Conservation (phyloP, 2,329 filamentous ascomycete species). For the Dryadomyces quercus-mongolicae region DNA sequence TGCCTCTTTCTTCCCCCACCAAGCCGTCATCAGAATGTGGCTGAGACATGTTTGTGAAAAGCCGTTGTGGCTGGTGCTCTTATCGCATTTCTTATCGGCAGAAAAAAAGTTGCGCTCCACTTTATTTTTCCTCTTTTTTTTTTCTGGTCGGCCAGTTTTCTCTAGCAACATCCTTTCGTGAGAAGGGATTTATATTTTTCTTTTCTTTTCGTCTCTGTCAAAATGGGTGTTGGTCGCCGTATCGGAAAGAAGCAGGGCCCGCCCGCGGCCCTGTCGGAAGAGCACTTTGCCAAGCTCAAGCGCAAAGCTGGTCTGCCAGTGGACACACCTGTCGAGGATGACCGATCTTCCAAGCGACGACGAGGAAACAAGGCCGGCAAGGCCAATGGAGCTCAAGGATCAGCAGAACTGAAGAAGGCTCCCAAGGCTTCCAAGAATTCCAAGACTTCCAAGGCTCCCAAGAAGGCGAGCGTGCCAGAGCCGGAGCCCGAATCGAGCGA, state of each 20-base stretch:
- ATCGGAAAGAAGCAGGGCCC: constrained; percentile 86
- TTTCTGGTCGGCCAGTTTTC: neutral
- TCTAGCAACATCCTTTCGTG: neutral
- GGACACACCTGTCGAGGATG: constrained; percentile 34
- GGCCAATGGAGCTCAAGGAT: constrained; percentile 7
- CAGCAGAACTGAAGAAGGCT: constrained; percentile 12
- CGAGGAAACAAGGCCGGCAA: constrained; percentile 22
- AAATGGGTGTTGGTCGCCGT: constrained; percentile 80
- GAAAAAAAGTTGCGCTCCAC: constrained; percentile 5
- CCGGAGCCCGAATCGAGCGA: constrained; percentile 6
- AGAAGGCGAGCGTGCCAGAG: constrained; percentile 21
- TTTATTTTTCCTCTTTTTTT: constrained; percentile 4
- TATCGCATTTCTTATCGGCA: constrained; percentile 10
- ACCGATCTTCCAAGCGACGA: constrained; percentile 46
- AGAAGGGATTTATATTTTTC: neutral
- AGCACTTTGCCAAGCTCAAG: constrained; percentile 67
- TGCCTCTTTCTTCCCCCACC: neutral
- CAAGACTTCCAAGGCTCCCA: constrained; percentile 6
- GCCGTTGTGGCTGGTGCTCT: neutral
- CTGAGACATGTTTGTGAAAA: neutral
- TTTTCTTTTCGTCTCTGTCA: neutral
- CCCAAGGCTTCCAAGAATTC: constrained; percentile 13
- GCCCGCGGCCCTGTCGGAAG: constrained; percentile 71
- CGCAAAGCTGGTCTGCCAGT: constrained; percentile 67
- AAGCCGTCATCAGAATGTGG: neutral